Percentiles rank a stretch among this genome's conserved stretches.
phyloP scores from a whole-genome alignment of 192 early-diverging fungal genomes.

The Backusella sp. region DNA sequence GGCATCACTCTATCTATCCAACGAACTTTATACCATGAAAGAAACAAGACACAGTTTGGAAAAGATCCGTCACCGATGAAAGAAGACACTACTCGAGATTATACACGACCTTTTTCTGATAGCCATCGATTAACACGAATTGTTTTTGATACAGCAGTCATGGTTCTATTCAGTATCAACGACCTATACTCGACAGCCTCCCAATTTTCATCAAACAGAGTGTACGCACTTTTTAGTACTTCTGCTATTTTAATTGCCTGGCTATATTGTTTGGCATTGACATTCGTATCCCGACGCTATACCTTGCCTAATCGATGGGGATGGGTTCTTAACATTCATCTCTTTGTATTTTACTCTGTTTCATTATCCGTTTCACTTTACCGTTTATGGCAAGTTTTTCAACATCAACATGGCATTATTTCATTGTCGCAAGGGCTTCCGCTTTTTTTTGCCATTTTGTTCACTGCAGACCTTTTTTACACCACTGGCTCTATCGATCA shows the following conservation, averaged over 20 bases:
- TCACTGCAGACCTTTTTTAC: conserved; percentile 16
- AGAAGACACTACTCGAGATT: conserved; percentile 12
- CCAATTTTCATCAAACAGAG: not conserved
- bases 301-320: conserved; percentile 25
- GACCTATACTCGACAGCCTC: not conserved
- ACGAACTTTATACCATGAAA: conserved; percentile 17
- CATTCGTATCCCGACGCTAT: conserved; percentile 27
- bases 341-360: conserved; percentile 26
- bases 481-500: conserved; percentile 27
- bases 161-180: not conserved
- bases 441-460: not conserved
- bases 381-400: conserved; percentile 2
- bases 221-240: not conserved
- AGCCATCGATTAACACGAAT: conserved; percentile 4
- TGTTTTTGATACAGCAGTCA: not conserved
- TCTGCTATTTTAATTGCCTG: conserved; percentile 20
- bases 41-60: not conserved
- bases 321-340: conserved; percentile 36
- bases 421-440: conserved; percentile 4
- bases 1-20: conserved; percentile 22
- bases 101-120: conserved; percentile 16
- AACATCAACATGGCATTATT: not conserved
- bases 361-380: conserved; percentile 16
- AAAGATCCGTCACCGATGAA: not conserved
- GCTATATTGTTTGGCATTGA: conserved; percentile 26